Evolutionary conservation across 2,329 filamentous ascomycete species (phyloP), one percentile per base, ranked within the genome.

Genomic region (Ophiostoma piceae): DNA sequence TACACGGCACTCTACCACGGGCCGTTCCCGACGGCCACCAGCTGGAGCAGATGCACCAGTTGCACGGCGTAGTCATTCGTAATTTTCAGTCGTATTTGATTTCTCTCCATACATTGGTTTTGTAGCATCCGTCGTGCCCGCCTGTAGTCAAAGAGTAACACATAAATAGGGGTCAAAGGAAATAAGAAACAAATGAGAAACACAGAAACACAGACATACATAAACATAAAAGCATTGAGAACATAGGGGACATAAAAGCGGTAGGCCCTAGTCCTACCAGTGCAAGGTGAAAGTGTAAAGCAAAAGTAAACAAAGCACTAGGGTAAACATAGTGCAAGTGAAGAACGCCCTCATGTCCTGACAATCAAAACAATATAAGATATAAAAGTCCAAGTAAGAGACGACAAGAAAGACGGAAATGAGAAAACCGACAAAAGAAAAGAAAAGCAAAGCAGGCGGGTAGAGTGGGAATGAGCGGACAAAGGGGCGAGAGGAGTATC

Each of bases 201-300:
- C n/a, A 57, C 11, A 57, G 35, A 35, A 57, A 41, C 39, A 41
- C 39, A 41, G 12, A 41, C 39, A 22, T 51, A 51, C n/a, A 51
- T 51, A 19, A n/a, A 22, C 16, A 22, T 51, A 22, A 57, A 29
- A 29, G 26, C 11, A 57, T 12, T 11, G 6, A 9, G 26, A 22
- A 26, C n/a, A 57, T 26, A 57, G 26, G 43, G 19, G 19, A 47
- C 14, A 43, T 43, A 64, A 2, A 39, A n/a, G 26, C 35, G 35
- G 22, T 12, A 65, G 35, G 54, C 51, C 57, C 68, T 70, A 70
- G 69, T 54, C 51, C 62, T 41, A 37, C 26, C 60, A 69, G 62
- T 66, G 37, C 35, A 67, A 32, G 57, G 26, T 60, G 4, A 41
- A n/a, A 64, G 54, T 9, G 35, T 8, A 35, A 35, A 8, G 35